A percentile compares a stretch with the other conserved stretches of the same genome.
These are phyloP conservation scores for Pythium sukuiense DNA, from an alignment of 352 stramenopile species.

Conservation along the genomic window DNA sequence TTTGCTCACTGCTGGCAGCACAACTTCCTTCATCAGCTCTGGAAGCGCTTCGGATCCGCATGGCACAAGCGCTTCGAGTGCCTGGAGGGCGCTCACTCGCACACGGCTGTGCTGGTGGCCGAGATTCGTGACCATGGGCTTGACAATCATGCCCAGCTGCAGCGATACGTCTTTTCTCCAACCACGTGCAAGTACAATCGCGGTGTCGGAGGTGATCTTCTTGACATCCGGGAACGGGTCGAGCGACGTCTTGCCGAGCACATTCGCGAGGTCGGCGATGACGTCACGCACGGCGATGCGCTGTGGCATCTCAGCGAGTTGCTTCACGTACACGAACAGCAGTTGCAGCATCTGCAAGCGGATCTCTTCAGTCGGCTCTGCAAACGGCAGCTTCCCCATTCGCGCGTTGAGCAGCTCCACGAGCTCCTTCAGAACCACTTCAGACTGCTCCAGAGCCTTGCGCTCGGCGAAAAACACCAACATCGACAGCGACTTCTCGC, in stretches of 20 bases:
- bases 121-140: slow-evolving; percentile 67
- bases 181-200: slow-evolving; percentile 48
- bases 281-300: slow-evolving; percentile 43
- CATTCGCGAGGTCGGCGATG: slow-evolving; percentile 68
- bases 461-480: slow-evolving; percentile 59
- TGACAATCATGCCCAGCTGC: slow-evolving; percentile 68
- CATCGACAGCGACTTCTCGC: slow-evolving; percentile 63
- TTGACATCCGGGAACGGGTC: slow-evolving; percentile 85
- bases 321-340: slow-evolving; percentile 49
- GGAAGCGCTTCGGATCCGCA: slow-evolving; percentile 64
- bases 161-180: slow-evolving; percentile 64
- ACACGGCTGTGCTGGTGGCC: slow-evolving; percentile 83
- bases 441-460: slow-evolving; percentile 43
- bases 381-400: slow-evolving; percentile 76
- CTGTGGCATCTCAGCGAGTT: slow-evolving; percentile 31
- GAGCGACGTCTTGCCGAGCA: slow-evolving; percentile 64
- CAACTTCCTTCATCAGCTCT: slow-evolving; percentile 76
- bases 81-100: slow-evolving; percentile 71
- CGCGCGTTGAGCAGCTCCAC: slow-evolving; percentile 47
- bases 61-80: slow-evolving; percentile 65
- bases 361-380: slow-evolving; percentile 83
- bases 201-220: slow-evolving; percentile 65
- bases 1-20: slow-evolving; percentile 66
- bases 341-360: slow-evolving; percentile 71
- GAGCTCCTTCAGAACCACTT: slow-evolving; percentile 45